Evolutionary conservation across 768 basidiomycete genomes (phyloP).

Genomic region (Royoungia palumana): DNA sequence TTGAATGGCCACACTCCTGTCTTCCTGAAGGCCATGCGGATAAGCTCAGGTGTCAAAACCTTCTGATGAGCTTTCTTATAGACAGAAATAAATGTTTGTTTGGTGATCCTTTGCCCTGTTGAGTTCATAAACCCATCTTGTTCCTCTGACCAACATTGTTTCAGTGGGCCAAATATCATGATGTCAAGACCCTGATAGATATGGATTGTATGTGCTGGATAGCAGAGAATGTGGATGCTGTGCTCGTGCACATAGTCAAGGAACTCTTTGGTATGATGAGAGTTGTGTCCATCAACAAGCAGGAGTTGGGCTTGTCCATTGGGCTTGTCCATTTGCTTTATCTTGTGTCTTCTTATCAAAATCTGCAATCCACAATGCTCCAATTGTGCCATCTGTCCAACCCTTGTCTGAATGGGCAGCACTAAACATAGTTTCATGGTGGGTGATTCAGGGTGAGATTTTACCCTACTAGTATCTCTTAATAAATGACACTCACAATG

Average conservation of each 20-base stretch:
- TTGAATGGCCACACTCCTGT: conserved; percentile 29
- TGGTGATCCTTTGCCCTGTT: neutral
- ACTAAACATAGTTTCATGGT: no score
- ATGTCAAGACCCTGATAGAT: conserved; percentile 43
- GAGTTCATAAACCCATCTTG: neutral
- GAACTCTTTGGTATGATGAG: conserved; percentile 38
- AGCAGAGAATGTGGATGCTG: conserved; percentile 41
- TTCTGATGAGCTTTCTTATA: conserved; percentile 13
- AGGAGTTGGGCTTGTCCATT: conserved; percentile 32
- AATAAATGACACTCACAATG: no score
- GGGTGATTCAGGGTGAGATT: no score
- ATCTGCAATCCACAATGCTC: no score
- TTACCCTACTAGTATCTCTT: no score
- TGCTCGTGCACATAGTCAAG: conserved; percentile 36
- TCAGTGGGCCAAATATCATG: conserved; percentile 33
- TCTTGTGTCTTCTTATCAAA: neutral
- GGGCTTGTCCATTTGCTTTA: no score
- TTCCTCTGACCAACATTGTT: conserved; percentile 26
- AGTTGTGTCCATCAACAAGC: conserved; percentile 46
- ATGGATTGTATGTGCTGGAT: conserved; percentile 30
- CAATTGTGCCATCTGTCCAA: no score
- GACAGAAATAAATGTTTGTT: conserved; percentile 12
- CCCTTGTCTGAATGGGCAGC: no score
- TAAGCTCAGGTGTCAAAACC: conserved; percentile 17
- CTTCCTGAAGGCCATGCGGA: conserved; percentile 24